These are phyloP conservation scores for Thalassiosira livingstoniorum DNA, from an alignment of 352 stramenopile genomes.

Conservation along the genomic window DNA sequence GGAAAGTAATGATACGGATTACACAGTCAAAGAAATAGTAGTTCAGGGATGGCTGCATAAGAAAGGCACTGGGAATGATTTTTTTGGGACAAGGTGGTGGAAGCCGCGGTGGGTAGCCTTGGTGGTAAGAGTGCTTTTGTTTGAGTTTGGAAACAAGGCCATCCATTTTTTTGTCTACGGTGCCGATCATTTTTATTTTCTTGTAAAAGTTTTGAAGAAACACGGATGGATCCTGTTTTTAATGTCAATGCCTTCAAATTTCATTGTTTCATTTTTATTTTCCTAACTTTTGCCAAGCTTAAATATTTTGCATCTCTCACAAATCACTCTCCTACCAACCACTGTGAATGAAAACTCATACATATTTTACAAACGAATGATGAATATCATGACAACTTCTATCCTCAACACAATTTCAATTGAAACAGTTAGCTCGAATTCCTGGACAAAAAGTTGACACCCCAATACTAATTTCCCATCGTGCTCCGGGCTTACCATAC, in stretches of 20 bases:
- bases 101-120: conserved; percentile 67
- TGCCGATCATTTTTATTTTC: too few relatives aligned
- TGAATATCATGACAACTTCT: conserved; percentile 4
- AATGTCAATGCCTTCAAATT: too few relatives aligned
- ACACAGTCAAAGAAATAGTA: conserved; percentile 34
- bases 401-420: neutral
- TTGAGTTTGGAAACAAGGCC: neutral
- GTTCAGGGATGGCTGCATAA: conserved; percentile 74
- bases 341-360: too few relatives aligned
- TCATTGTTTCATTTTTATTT: too few relatives aligned
- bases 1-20: conserved; percentile 1
- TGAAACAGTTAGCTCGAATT: conserved; percentile 51
- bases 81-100: conserved; percentile 60
- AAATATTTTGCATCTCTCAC: too few relatives aligned
- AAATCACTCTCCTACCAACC: too few relatives aligned
- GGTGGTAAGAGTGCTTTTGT: conserved; percentile 48
- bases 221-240: too few relatives aligned
- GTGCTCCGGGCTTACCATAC: conserved; percentile 45
- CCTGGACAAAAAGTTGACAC: conserved; percentile 56
- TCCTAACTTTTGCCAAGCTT: too few relatives aligned
- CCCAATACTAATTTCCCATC: conserved; percentile 54
- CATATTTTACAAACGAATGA: too few relatives aligned
- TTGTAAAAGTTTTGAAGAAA: too few relatives aligned
- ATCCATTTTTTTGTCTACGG: neutral
- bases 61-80: conserved; percentile 72